These are phyloP conservation scores for Carex scoparia DNA, from an alignment of 176 grass and related monocot species.

Conservation along the genomic window DNA sequence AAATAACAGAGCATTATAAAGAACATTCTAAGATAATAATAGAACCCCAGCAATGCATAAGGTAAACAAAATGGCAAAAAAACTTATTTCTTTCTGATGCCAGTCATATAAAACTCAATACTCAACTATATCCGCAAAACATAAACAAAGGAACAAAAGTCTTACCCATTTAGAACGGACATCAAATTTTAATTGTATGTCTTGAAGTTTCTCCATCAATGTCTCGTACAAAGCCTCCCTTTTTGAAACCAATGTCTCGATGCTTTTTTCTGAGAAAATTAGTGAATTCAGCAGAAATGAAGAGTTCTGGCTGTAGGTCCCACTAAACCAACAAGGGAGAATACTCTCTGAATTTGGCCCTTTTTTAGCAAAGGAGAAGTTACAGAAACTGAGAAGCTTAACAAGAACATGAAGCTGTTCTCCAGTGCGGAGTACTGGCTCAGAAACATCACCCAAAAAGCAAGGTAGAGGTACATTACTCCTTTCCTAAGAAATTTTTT, in stretches of 20 bases:
- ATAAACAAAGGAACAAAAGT: background rate
- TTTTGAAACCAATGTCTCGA: constrained; percentile 50
- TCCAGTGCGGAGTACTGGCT: constrained; percentile 68
- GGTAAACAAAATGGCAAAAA: background rate
- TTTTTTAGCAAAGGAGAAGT: constrained; percentile 39
- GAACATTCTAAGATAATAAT: background rate
- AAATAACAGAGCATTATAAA: background rate
- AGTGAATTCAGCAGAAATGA: constrained; percentile 53
- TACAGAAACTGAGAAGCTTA: constrained; percentile 77
- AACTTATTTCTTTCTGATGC: background rate
- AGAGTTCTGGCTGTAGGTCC: constrained; percentile 26
- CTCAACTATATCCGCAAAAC: background rate
- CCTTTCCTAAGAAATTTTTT: constrained; percentile 42
- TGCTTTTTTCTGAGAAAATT: constrained; percentile 59
- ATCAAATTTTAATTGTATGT: constrained; percentile 52
- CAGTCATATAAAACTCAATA: background rate
- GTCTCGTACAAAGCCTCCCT: constrained; percentile 68
- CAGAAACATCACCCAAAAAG: constrained; percentile 72
- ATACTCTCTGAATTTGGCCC: constrained; percentile 60
- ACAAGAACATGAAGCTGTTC: constrained; percentile 94
- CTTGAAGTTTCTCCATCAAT: constrained; percentile 59
- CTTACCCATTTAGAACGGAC: constrained; percentile 36
- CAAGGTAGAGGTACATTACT: constrained; percentile 68
- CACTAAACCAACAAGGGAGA: constrained; percentile 68
- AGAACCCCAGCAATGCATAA: background rate